Conservation (phyloP, 495 filamentous ascomycete species). For the Polyplosphaeria fusca region DNA sequence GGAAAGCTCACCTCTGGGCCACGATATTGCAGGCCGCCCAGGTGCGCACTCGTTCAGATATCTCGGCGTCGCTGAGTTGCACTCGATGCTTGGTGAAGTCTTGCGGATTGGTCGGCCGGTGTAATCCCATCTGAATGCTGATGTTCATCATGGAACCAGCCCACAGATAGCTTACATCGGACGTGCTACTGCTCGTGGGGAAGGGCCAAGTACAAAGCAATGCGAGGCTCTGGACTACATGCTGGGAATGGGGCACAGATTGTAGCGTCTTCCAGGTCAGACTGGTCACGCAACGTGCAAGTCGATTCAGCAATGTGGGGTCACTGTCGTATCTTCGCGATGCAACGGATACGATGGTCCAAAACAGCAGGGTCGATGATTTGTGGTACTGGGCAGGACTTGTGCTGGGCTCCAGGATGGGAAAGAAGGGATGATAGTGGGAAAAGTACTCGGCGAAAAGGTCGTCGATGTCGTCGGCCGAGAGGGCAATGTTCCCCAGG, state of each 20-base stretch:
- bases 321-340: slow-evolving; percentile 62
- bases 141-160: slow-evolving; percentile 88
- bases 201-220: slow-evolving; percentile 87
- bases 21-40: slow-evolving; percentile 92
- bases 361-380: slow-evolving; percentile 72
- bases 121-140: slow-evolving; percentile 81
- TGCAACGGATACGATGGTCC: slow-evolving; percentile 78
- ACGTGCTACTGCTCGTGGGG: slow-evolving; percentile 76
- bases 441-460: slow-evolving; percentile 76
- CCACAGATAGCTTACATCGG: slow-evolving; percentile 83
- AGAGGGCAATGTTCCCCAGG: slow-evolving; percentile 70
- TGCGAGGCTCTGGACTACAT: slow-evolving; percentile 81
- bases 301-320: slow-evolving; percentile 57
- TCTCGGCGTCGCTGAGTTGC: slow-evolving; percentile 76
- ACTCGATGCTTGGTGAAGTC: slow-evolving; percentile 81
- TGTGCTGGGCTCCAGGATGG: slow-evolving; percentile 67
- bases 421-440: slow-evolving; percentile 79
- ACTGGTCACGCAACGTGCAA: slow-evolving; percentile 44
- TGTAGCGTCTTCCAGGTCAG: slow-evolving; percentile 77
- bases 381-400: slow-evolving; percentile 65
- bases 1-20: slow-evolving; percentile 57
- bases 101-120: slow-evolving; percentile 81
- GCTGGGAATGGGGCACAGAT: slow-evolving; percentile 80
- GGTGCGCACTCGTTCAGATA: slow-evolving; percentile 77
- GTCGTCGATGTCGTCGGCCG: slow-evolving; percentile 64